These are phyloP conservation scores for Polysphondylium violaceum DNA, from an alignment of 78 protist genomes.

Conservation along the genomic window DNA sequence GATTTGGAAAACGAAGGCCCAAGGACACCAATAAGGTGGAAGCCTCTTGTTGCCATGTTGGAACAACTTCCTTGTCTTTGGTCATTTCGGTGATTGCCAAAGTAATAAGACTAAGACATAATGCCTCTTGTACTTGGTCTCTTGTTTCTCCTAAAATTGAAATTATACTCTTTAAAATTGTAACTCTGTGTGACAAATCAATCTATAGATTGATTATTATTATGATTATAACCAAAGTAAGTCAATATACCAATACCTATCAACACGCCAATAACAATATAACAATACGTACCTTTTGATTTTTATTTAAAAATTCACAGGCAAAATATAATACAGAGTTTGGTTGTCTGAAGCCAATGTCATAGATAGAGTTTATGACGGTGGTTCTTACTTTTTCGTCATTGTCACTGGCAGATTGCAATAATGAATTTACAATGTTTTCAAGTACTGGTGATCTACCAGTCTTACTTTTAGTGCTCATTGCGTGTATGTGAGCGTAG, in stretches of 20 bases:
- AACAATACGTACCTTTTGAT: conserved; percentile 42
- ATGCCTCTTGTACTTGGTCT: conserved; percentile 30
- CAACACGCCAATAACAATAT: neutral
- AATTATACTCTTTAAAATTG: conserved; percentile 27
- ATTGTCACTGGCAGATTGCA: conserved; percentile 36
- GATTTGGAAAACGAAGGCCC: conserved; percentile 51
- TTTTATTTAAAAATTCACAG: conserved; percentile 49
- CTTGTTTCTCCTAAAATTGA: conserved; percentile 44
- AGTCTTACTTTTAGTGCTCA: too few species aligned
- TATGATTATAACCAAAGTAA: neutral
- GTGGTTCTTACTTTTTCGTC: conserved; percentile 50
- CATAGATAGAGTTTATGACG: conserved; percentile 54
- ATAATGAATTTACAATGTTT: conserved; percentile 51
- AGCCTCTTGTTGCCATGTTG: conserved; percentile 88
- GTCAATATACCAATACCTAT: neutral
- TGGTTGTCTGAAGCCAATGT: conserved; percentile 77
- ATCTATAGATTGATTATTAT: neutral
- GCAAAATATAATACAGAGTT: conserved; percentile 44
- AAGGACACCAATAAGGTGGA: conserved; percentile 73
- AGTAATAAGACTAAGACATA: conserved; percentile 18
- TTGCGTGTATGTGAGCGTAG: too few species aligned
- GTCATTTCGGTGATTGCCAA: conserved; percentile 66
- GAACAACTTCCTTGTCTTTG: conserved; percentile 74
- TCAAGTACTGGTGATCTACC: conserved; percentile 59
- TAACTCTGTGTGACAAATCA: conserved; percentile 40